Evolutionary conservation across 140 eudicot species (phyloP).

Genomic region (Stevia rebaudiana): DNA sequence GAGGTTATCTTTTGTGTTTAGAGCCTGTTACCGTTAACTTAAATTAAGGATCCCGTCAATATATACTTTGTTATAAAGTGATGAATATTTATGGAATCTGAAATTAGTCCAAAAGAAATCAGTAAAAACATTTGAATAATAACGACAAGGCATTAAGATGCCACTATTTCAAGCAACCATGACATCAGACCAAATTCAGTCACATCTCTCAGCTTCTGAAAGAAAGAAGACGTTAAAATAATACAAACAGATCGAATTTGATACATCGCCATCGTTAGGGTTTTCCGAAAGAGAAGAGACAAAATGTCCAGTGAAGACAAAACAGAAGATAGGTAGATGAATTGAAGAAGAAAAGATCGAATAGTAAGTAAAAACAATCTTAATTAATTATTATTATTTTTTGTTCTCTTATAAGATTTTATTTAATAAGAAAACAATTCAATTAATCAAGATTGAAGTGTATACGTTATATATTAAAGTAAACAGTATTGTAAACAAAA

Average conservation of each 20-base stretch:
- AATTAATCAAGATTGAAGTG: conserved; percentile 20
- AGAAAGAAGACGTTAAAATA: conserved; percentile 34
- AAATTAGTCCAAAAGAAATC: conserved; percentile 6
- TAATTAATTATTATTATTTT: background rate
- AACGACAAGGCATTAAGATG: conserved; percentile 27
- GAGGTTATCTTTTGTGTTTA: background rate
- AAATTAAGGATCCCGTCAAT: no score
- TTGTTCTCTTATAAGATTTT: background rate
- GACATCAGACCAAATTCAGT: conserved; percentile 64
- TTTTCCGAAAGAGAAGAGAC: conserved; percentile 28
- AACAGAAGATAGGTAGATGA: conserved; percentile 32
- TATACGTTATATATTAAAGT: conserved; percentile 16
- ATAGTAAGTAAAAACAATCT: no score
- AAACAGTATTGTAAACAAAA: background rate
- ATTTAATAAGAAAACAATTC: background rate
- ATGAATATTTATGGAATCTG: conserved; percentile 1
- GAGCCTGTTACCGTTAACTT: no score
- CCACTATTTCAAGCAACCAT: conserved; percentile 56
- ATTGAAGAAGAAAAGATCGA: no score
- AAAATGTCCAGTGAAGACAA: conserved; percentile 28
- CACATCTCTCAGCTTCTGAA: conserved; percentile 43
- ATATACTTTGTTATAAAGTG: background rate
- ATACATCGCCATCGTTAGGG: conserved; percentile 24
- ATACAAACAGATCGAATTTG: conserved; percentile 26
- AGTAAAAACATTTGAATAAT: conserved; percentile 26